Evolutionary conservation across 2,329 filamentous ascomycete genomes (phyloP), one percentile per base, ranked within the genome.

Genomic region (Cladosporium oxysporum): DNA sequence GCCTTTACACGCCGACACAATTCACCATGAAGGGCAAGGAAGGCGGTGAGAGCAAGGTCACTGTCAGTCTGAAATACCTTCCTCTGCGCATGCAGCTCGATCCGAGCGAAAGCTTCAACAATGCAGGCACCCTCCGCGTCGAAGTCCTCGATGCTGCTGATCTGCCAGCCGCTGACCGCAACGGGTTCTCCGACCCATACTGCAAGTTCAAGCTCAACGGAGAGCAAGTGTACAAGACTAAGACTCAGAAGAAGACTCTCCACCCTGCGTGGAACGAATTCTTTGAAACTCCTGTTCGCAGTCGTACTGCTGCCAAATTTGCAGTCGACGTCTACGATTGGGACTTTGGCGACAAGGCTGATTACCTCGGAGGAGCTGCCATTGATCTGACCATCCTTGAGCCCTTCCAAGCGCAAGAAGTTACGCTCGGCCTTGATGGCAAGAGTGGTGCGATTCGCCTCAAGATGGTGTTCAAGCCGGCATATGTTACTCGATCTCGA

Each of bases 41-140:
- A 50, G 93, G 93, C 61, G 85, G 86, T 66, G 79, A 89, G 29
- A 93, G 88, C 81, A 93, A 88, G 75, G 85, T 99, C 76, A 96
- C 90, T 71, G 91, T 99, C 75, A 96, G 91, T 81, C 85, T 97
- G 74, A 96, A 96, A 79, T 99, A 97, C 76, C 88, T 99, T 28
- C 95, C 95, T 0, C 89, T 98, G 67, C 88, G 91, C 81, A 99
- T 99, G 95, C 83, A 88, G 65, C 90, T 99, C 58, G 93, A 99
- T 74, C 91, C 95, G 0, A 92, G 89, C 73, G 95, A 99, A 80
- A 97, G 93, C 75, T 97, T 99, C 84, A 98, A 97, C 86, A 99
- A 99, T 80, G 96, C 97, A 88, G 95, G 95, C 67, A 93, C 89
- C 66, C 88, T 99, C 26, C 91, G 93, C 23, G 92, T 99, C n/a